These are phyloP conservation scores for Pluteus cervinus DNA, from an alignment of 768 basidiomycete species.

Conservation along the genomic window DNA sequence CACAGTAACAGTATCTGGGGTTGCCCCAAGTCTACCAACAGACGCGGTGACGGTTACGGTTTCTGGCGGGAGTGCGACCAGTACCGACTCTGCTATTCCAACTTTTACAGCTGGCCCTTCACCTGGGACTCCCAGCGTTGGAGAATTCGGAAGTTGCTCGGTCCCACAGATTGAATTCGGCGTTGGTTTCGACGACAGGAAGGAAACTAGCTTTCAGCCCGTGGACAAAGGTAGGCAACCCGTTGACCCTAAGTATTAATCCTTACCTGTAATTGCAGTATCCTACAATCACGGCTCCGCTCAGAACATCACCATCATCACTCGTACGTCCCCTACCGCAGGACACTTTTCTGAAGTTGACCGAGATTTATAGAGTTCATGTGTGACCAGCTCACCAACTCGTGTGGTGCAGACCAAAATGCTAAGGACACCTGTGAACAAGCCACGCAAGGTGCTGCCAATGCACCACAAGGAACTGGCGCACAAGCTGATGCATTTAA, in stretches of 20 bases:
- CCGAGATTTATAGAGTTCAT: constrained; percentile 30
- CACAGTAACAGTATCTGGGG: too few relatives aligned
- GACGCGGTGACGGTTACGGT: too few relatives aligned
- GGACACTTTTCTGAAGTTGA: background rate
- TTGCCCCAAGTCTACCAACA: too few relatives aligned
- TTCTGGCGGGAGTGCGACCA: too few relatives aligned
- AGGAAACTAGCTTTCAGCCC: constrained; percentile 50
- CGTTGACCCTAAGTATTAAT: background rate
- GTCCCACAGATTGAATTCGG: constrained; percentile 52
- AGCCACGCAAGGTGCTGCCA: constrained; percentile 35
- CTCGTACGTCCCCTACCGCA: constrained; percentile 24
- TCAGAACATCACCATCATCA: constrained; percentile 54
- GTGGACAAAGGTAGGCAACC: constrained; percentile 33
- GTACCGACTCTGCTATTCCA: constrained; percentile 13
- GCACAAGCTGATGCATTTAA: constrained; percentile 62
- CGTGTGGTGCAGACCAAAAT: constrained; percentile 46
- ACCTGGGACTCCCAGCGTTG: too few relatives aligned
- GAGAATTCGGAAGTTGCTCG: constrained; percentile 42
- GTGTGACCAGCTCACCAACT: constrained; percentile 49
- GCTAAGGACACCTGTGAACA: constrained; percentile 42
- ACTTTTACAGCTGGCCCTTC: constrained; percentile 11
- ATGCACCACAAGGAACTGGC: constrained; percentile 37
- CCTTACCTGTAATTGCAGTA: constrained; percentile 17
- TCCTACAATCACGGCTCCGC: constrained; percentile 55
- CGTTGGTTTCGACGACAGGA: constrained; percentile 46